Evolutionary conservation across 169 alveolate genomes (phyloP).

Genomic region (Cyclospora cayetanensis): DNA sequence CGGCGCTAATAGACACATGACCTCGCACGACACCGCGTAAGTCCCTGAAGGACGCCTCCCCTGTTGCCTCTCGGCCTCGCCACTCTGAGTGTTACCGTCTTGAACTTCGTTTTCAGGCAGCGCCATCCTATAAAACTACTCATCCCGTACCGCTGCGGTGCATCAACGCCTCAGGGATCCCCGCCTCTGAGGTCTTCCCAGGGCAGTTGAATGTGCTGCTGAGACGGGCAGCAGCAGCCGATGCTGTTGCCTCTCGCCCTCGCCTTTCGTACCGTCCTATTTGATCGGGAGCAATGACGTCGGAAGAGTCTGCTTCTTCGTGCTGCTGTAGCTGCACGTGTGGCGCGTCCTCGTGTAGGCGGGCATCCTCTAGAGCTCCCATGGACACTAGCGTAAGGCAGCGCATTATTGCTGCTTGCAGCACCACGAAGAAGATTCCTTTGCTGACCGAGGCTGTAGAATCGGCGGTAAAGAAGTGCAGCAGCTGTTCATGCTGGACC

Average conservation of each 20-base stretch:
- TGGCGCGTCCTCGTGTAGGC: neutral
- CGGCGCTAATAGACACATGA: too few relatives aligned
- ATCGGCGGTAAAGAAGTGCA: neutral
- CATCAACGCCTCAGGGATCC: too few relatives aligned
- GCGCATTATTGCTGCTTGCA: neutral
- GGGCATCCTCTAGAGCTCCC: neutral
- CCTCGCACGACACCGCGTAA: too few relatives aligned
- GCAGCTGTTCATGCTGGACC: conserved; percentile 43
- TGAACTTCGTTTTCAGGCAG: too few relatives aligned
- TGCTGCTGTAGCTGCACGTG: neutral
- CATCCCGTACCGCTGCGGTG: too few relatives aligned
- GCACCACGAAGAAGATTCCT: conserved; percentile 1
- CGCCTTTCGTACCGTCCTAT: neutral
- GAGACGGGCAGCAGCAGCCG: neutral
- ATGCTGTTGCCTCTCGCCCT: too few relatives aligned
- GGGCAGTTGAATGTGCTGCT: neutral
- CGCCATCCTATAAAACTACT: too few relatives aligned
- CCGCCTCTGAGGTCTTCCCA: neutral
- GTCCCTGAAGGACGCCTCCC: too few relatives aligned
- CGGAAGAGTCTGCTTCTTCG: neutral
- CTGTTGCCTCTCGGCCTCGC: too few relatives aligned
- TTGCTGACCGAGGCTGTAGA: conserved; percentile 17
- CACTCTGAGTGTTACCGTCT: too few relatives aligned
- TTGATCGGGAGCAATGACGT: neutral
- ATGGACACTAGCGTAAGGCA: neutral